Conservation (phyloP, 257 asterid species). For the Perilla frutescens region DNA sequence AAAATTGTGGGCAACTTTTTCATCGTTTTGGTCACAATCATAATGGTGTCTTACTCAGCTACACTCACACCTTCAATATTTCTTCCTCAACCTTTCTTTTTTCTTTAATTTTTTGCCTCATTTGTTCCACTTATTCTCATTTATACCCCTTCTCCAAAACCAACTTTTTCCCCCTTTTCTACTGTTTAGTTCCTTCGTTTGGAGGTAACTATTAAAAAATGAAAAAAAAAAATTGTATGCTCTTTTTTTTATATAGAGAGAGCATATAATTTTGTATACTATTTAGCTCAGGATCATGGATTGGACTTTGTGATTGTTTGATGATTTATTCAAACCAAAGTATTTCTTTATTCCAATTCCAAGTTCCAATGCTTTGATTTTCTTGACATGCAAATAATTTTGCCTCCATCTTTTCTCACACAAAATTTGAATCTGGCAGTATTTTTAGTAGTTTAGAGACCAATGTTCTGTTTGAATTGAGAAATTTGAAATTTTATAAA, state of each 20-base stretch:
- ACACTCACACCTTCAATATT: slow-evolving; percentile 28
- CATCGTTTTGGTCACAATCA: slow-evolving; percentile 41
- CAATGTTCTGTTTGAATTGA: not conserved
- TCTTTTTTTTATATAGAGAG: too few relatives aligned
- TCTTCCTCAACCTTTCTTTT: not conserved
- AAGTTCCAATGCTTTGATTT: slow-evolving; percentile 30
- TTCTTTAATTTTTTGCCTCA: not conserved
- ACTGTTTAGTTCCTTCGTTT: slow-evolving; percentile 17
- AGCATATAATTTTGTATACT: too few relatives aligned
- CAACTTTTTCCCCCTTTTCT: not conserved
- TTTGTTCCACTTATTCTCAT: not conserved
- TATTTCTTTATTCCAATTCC: slow-evolving; percentile 23
- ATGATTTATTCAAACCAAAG: slow-evolving; percentile 16
- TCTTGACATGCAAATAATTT: not conserved
- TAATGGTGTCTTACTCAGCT: slow-evolving; percentile 62
- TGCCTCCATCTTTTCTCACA: not conserved
- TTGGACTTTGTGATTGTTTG: not conserved
- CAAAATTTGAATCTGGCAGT: not conserved
- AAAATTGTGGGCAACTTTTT: not conserved
- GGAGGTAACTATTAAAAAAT: slow-evolving; percentile 4
- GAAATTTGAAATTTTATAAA: too few relatives aligned
- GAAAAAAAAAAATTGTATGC: not conserved
- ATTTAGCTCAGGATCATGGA: not conserved
- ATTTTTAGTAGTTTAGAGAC: not conserved
- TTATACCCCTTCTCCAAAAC: not conserved